Base-by-base conservation (phyloP, 331 rosid species). In the Quercus tomentella region DNA sequence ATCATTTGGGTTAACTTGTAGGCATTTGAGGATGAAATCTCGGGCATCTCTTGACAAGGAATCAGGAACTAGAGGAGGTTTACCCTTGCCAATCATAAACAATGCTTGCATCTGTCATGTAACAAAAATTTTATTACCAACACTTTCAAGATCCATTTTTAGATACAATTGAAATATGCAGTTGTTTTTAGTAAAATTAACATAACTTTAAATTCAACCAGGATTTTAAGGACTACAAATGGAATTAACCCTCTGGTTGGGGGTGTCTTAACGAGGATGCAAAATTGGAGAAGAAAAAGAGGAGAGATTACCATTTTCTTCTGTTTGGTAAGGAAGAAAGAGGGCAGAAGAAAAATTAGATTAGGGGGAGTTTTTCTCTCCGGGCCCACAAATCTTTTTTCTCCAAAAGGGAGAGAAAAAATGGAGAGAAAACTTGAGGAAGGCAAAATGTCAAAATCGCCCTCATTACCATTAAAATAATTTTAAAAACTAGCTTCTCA, bases 1-100 rank as follows among this genome's bases (percentile, higher is more conserved):
- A 35, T 77, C 66, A 20, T 30, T 76, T 26, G 97, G 92, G 87
- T 87, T 83, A 72, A 90, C 94, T 89, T 89, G 90, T 60, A 96
- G 81, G 89, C 99, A 96, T 75, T 74, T 56, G 57, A 74, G 77
- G 65, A 96, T 81, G 81, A 96, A 96, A 89, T 91, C 90, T 4
- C 65, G 89, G 54, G 93, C 97, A 72, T 93, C 97, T 45, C 37
- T 82, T n/a, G 99, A 90, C 56, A 96, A 93, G 77, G 85, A 74
- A 23, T 87, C 98, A 4, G 97, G 97, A 82, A 96, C 89, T 4
- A 65, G 75, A 8, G 99, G 99, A 9, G 76, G 91, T 81, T 77
- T 82, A 56, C 99, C 98, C 87, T 79, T 82, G 67, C 99, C 99
- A 73, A 96, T 96, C 82, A 84, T 88, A 78, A 74, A 96, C 68